A percentile compares a stretch with the other conserved stretches of the same genome.
Conservation (phyloP, 176 grass and related monocot genomes). For the Olyra latifolia region DNA sequence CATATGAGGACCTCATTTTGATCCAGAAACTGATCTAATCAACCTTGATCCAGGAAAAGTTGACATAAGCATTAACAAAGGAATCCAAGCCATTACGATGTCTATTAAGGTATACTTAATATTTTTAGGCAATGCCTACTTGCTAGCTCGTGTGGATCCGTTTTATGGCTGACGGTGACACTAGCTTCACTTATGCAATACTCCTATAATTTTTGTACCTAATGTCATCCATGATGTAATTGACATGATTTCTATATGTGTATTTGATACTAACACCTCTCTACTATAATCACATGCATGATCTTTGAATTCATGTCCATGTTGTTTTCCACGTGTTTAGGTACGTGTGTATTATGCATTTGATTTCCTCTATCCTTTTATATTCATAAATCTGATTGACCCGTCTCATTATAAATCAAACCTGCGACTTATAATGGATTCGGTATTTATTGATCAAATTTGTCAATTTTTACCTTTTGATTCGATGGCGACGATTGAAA, state of each 20-base stretch:
- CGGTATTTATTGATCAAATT: not conserved
- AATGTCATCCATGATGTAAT: conserved; percentile 42
- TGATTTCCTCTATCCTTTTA: not conserved
- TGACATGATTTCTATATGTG: conserved; percentile 3
- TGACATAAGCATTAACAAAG: not conserved
- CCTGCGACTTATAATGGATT: not conserved
- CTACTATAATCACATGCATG: conserved; percentile 10
- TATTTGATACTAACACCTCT: not conserved
- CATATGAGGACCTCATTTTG: not conserved
- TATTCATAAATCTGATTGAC: not conserved
- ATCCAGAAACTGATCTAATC: not conserved
- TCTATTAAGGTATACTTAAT: not conserved
- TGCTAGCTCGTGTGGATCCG: conserved; percentile 30
- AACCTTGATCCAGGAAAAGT: not conserved
- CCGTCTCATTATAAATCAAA: not conserved
- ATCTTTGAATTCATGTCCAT: not conserved
- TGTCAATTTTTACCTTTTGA: not conserved
- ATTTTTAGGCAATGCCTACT: not conserved
- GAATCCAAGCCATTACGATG: not conserved
- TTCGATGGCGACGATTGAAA: not conserved
- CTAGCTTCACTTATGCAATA: not conserved
- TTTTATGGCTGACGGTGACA: conserved; percentile 25
- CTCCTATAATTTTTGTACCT: not conserved
- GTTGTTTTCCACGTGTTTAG: not conserved
- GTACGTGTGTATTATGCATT: not conserved